A percentile compares a stretch with the other conserved stretches of the same genome.
phyloP scores from a whole-genome alignment of 495 filamentous ascomycete genomes.

The Daldinia bambusicola region DNA sequence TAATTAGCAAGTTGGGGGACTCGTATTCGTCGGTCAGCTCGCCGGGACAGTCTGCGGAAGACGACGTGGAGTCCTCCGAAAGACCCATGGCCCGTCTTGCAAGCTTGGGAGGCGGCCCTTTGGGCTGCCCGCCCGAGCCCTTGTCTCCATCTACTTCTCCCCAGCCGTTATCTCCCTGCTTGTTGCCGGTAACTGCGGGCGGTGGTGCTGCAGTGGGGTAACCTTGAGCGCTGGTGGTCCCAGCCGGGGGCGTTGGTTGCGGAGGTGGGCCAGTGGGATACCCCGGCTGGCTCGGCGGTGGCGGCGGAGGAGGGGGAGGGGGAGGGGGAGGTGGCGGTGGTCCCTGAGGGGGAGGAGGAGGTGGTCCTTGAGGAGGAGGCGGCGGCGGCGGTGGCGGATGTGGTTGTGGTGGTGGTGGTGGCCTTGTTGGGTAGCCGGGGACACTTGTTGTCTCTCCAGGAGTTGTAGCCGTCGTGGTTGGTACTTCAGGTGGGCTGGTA shows the following conservation, averaged over 20 bases:
- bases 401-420: constrained; percentile 11
- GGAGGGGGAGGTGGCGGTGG: constrained; percentile 1
- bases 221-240: not conserved
- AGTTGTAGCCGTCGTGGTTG: not conserved
- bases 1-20: constrained; percentile 74
- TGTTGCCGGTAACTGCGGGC: not conserved
- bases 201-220: not conserved
- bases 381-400: no score
- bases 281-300: constrained; percentile 8
- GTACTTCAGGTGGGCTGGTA: not conserved
- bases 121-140: no score
- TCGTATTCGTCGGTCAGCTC: constrained; percentile 64
- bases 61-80: constrained; percentile 2
- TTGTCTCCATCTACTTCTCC: no score
- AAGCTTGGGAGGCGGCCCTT: constrained; percentile 1
- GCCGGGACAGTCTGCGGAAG: constrained; percentile 58
- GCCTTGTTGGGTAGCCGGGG: constrained; percentile 12
- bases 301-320: not conserved
- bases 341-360: not conserved
- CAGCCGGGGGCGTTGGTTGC: not conserved
- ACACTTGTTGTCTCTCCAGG: constrained; percentile 1
- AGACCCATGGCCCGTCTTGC: constrained; percentile 9
- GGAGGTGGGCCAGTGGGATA: constrained; percentile 16
- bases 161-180: not conserved
- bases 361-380: no score